Evolutionary conservation across 2,329 filamentous ascomycete species (phyloP).

Genomic region (Claviceps sp.): DNA sequence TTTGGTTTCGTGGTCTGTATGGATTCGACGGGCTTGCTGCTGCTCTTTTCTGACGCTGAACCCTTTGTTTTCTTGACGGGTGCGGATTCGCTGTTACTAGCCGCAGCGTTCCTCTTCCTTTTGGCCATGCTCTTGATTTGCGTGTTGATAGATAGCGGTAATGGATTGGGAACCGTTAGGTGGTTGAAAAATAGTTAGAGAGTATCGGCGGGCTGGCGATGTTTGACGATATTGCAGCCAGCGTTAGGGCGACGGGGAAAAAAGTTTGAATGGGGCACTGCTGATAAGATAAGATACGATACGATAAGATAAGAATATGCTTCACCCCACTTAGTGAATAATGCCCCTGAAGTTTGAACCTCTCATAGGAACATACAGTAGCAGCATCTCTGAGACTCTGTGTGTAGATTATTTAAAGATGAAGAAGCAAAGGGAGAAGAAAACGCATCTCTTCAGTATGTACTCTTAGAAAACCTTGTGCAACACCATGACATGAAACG

Average conservation of each 20-base stretch:
- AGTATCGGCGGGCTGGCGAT: too few species aligned
- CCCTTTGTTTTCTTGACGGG: constrained; percentile 21
- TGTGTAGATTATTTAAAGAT: neutral
- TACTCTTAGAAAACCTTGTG: too few species aligned
- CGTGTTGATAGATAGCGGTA: too few species aligned
- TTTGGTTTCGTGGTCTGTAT: constrained; percentile 21
- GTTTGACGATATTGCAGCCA: neutral
- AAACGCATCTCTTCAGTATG: too few species aligned
- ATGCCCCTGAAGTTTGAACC: too few species aligned
- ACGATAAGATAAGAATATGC: neutral
- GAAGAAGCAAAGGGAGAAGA: too few species aligned
- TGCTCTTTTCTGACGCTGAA: constrained; percentile 1
- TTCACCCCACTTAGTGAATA: too few species aligned
- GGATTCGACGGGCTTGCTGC: constrained; percentile 6
- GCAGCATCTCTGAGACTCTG: too few species aligned
- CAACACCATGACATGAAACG: too few species aligned
- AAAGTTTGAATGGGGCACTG: neutral
- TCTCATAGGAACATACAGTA: too few species aligned
- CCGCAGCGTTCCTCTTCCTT: constrained; percentile 31
- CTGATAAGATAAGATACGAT: constrained; percentile 4
- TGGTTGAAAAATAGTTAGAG: too few species aligned
- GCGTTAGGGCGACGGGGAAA: neutral
- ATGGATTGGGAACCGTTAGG: too few species aligned
- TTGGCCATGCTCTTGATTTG: constrained; percentile 25
- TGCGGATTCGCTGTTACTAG: constrained; percentile 13